Conservation (phyloP, 2,329 filamentous ascomycete genomes). For the Dactylellina drechsleri region DNA sequence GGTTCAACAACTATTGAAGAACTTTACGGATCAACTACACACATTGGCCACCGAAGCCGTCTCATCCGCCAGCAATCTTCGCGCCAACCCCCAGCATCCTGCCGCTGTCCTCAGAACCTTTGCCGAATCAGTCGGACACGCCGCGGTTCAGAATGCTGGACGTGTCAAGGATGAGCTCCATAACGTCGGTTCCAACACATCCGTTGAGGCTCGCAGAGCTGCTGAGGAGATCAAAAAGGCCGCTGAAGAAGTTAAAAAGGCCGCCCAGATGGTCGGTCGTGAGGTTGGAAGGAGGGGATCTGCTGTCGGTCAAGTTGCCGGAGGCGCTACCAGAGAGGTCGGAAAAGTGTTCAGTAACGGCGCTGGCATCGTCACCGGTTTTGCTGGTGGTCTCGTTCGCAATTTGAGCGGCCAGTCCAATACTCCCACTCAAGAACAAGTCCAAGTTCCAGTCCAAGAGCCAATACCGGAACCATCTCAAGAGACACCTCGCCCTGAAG, state of each 20-base stretch:
- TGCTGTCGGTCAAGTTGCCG: slow-evolving; percentile 47
- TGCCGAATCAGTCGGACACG: slow-evolving; percentile 57
- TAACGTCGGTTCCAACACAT: slow-evolving; percentile 29
- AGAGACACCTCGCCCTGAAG: slow-evolving; percentile 14
- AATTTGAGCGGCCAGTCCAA: slow-evolving; percentile 47
- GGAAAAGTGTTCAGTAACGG: slow-evolving; percentile 55
- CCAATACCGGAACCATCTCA: background rate
- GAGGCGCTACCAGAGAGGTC: slow-evolving; percentile 56
- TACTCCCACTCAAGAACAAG: background rate
- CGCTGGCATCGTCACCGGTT: slow-evolving; percentile 43
- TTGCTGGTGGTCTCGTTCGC: slow-evolving; percentile 47
- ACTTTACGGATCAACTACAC: slow-evolving; percentile 50
- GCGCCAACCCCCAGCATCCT: slow-evolving; percentile 45
- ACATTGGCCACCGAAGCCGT: slow-evolving; percentile 40
- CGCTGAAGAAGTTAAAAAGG: slow-evolving; percentile 45
- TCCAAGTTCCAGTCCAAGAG: slow-evolving; percentile 27
- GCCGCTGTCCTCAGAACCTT: slow-evolving; percentile 49
- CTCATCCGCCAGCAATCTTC: slow-evolving; percentile 34
- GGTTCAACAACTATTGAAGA: slow-evolving; percentile 52
- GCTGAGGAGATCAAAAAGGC: slow-evolving; percentile 51
- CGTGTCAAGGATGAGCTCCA: slow-evolving; percentile 42
- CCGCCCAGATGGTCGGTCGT: slow-evolving; percentile 38
- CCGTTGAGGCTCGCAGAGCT: slow-evolving; percentile 37
- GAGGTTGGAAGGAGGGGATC: slow-evolving; percentile 45
- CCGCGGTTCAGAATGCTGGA: slow-evolving; percentile 56